These are phyloP conservation scores for Podaxis sp. DNA, from an alignment of 768 basidiomycete genomes.

Conservation along the genomic window DNA sequence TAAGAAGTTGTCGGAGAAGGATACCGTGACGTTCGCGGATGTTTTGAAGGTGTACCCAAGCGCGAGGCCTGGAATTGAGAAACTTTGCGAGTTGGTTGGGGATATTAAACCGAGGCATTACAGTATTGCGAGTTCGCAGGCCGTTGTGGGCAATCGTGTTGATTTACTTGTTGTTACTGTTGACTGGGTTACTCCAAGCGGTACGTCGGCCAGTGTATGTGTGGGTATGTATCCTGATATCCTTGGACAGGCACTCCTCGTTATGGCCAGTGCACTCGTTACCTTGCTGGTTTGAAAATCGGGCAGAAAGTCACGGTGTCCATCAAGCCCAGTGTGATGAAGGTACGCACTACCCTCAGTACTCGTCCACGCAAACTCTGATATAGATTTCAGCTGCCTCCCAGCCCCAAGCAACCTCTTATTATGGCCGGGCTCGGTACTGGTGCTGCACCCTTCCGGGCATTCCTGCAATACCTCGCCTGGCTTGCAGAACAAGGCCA, in stretches of 20 bases:
- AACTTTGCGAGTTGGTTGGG: conserved; percentile 83
- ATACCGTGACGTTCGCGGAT: conserved; percentile 93
- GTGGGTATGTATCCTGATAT: conserved; percentile 6
- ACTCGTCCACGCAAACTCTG: conserved; percentile 9
- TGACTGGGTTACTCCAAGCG: conserved; percentile 85
- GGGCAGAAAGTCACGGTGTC: conserved; percentile 97
- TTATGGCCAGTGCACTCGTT: conserved; percentile 96
- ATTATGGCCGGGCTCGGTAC: conserved; percentile 99
- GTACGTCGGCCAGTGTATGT: conserved; percentile 41
- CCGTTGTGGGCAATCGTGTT: conserved; percentile 91
- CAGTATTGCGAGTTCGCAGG: conserved; percentile 95
- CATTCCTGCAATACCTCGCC: conserved; percentile 95
- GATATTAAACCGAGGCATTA: conserved; percentile 98
- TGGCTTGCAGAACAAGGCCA: conserved; percentile 74
- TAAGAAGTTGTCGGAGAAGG: conserved; percentile 94
- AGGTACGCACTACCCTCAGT: conserved; percentile 47
- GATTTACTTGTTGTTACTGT: conserved; percentile 96
- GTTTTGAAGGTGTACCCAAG: conserved; percentile 73
- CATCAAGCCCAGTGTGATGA: conserved; percentile 99
- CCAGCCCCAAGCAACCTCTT: conserved; percentile 80
- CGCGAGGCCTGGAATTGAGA: conserved; percentile 81
- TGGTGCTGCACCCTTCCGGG: conserved; percentile 98
- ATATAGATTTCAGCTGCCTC: conserved; percentile 63
- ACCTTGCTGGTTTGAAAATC: conserved; percentile 77
- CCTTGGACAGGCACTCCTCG: conserved; percentile 58